Evolutionary conservation across 1,284 basidiomycete species (phyloP).

Genomic region (Hypsizygus ulmarius): DNA sequence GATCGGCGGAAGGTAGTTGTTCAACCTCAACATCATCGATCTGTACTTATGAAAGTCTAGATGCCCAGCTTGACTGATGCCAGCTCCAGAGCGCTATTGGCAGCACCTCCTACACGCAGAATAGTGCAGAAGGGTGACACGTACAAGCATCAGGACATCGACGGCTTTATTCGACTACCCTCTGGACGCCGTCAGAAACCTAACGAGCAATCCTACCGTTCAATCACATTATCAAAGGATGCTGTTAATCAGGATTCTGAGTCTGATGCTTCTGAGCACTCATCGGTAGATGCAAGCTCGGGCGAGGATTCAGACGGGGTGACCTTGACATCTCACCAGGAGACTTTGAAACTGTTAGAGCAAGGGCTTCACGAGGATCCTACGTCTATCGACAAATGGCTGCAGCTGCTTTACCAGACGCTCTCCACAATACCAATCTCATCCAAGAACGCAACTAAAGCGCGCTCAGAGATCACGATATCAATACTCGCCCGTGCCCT

Average conservation of each 20-base stretch:
- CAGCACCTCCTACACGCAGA: constrained; percentile 45
- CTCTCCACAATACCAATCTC: constrained; percentile 54
- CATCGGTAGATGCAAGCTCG: constrained; percentile 24
- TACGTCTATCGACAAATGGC: constrained; percentile 55
- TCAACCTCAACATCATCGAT: constrained; percentile 9
- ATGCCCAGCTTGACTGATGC: constrained; percentile 56
- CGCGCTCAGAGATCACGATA: constrained; percentile 66
- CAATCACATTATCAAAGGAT: constrained; percentile 39
- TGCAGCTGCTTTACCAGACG: constrained; percentile 61
- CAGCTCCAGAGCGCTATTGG: constrained; percentile 48
- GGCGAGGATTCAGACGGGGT: constrained; percentile 30
- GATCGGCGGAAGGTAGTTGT: constrained; percentile 46
- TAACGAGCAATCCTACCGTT: constrained; percentile 47
- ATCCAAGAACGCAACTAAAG: constrained; percentile 63
- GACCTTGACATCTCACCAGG: constrained; percentile 54
- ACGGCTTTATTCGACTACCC: constrained; percentile 63
- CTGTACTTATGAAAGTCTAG: constrained; percentile 30
- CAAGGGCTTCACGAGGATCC: constrained; percentile 51
- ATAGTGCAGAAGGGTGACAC: constrained; percentile 35
- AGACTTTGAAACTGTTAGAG: constrained; percentile 57
- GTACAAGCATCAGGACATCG: constrained; percentile 55
- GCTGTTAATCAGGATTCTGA: constrained; percentile 44
- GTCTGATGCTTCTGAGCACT: constrained; percentile 31
- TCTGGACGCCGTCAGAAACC: constrained; percentile 32
- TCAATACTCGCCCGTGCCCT: constrained; percentile 69